Evolutionary conservation across 257 asterid genomes (phyloP), one percentile per base, ranked within the genome.

Genomic region (Striga asiatica): DNA sequence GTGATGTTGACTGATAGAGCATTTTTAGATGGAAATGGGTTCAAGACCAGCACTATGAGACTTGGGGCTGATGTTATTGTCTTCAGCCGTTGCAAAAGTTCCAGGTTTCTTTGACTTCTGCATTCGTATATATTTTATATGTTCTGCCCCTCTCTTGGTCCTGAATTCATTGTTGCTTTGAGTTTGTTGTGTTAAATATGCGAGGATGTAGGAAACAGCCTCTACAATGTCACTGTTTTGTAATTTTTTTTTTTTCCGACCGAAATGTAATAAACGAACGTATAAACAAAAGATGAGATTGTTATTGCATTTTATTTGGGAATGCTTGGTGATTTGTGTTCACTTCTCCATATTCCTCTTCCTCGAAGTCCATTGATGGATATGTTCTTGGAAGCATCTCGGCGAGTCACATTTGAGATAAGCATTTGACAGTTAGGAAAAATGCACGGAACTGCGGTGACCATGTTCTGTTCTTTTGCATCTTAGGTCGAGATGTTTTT

Each of bases 1-100:
- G 24, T 47, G 66, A 58, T 48, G 62, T 50, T 71, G 65, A 69
- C 68, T 62, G 47, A 22, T 62, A 22, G 52, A 56, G 43, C 59
- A 54, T 50, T 75, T 81, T 68, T 81, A 89, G 97, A 89, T 74
- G 97, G 97, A 64, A 89, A 89, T 72, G 97, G 97, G 54, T 89
- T 89, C 62, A 89, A 89, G 75, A 89, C 98, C 55, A 89, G 98
- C 70, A 71, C 96, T 23, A 89, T 89, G 98, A 79, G 98, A 73
- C 98, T 89, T 32, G 98, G 98, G 31, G 85, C 96, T 8, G 98
- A 86, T 38, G 96, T 75, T 34, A 63, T 89, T 68, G 93, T 89
- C 68, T 81, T 89, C 76, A 89, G 91, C 62, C 91, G 96, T 55
- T 31, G 66, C 74, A 66, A 17, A 27, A 67, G 65, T 62, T 43